A percentile compares a stretch with the other conserved stretches of the same genome.
Evolutionary conservation across 306 rosid species (phyloP).

Genomic region (Ammopiptanthus mongolicus): DNA sequence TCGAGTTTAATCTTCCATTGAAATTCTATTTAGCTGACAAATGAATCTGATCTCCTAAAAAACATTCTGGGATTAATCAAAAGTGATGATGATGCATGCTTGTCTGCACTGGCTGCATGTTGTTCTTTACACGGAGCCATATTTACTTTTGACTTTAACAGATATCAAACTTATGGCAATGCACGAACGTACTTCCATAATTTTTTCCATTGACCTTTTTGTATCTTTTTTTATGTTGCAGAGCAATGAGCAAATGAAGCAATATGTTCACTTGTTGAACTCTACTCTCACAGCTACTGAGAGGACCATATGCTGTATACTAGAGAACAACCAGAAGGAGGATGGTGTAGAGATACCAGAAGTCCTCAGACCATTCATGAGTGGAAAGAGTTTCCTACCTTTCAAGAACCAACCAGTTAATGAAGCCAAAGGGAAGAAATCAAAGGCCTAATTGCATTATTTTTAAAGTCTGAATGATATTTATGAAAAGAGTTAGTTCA

Average conservation of each 20-base stretch:
- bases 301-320: slow-evolving; percentile 93
- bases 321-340: slow-evolving; percentile 88
- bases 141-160: neutral
- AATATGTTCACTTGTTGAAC: slow-evolving; percentile 80
- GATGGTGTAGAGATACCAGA: slow-evolving; percentile 85
- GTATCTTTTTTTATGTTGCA: slow-evolving; percentile 32
- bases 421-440: slow-evolving; percentile 97
- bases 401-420: slow-evolving; percentile 56
- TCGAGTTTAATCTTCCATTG: neutral
- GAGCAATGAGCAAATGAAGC: slow-evolving; percentile 81
- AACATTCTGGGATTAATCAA: slow-evolving; percentile 1
- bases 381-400: slow-evolving; percentile 76
- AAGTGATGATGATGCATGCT: neutral
- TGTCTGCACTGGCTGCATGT: neutral
- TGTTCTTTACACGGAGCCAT: neutral
- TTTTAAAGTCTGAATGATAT: slow-evolving; percentile 28
- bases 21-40: neutral
- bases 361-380: slow-evolving; percentile 64
- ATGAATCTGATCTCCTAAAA: neutral
- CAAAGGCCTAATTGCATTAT: slow-evolving; percentile 68
- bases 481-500: slow-evolving; percentile 26
- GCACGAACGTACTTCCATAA: neutral
- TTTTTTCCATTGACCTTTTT: slow-evolving; percentile 10
- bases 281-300: slow-evolving; percentile 96
- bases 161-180: neutral